phyloP scores from a whole-genome alignment of 305 asterid species.

The Fraxinus xanthoxyloides region DNA sequence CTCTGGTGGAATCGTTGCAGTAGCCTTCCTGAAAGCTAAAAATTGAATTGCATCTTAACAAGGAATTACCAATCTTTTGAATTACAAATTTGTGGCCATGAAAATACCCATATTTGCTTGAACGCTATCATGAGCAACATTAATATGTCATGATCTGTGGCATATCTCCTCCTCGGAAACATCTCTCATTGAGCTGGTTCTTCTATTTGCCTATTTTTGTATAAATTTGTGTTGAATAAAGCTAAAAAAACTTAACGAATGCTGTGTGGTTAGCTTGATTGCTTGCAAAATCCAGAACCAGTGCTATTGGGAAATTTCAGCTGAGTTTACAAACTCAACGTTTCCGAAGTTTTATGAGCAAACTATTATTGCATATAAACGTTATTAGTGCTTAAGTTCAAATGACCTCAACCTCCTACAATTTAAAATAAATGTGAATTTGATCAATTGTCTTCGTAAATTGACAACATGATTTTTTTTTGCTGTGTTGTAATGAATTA shows the following conservation, averaged over 20 bases:
- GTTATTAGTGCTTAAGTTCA: background rate
- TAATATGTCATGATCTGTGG: background rate
- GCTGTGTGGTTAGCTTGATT: background rate
- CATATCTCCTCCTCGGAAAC: background rate
- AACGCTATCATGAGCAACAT: background rate
- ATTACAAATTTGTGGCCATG: background rate
- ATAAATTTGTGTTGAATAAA: background rate
- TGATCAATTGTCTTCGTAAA: conserved; percentile 12
- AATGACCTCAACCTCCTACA: background rate
- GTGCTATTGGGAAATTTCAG: background rate
- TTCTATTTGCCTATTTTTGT: background rate
- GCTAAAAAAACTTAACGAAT: background rate
- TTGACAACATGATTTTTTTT: conserved; percentile 12
- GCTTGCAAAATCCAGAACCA: background rate
- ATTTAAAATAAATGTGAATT: background rate
- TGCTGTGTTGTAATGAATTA: conserved; percentile 5
- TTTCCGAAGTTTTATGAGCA: background rate
- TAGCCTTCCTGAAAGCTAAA: background rate
- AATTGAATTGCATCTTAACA: background rate
- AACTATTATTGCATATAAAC: background rate
- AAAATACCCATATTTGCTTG: background rate
- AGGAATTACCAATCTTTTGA: conserved; percentile 8
- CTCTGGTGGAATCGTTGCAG: background rate
- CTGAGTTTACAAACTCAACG: background rate
- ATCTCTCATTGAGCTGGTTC: background rate